Evolutionary conservation across 2,329 filamentous ascomycete genomes (phyloP).

Genomic region (Neonectria hederae): DNA sequence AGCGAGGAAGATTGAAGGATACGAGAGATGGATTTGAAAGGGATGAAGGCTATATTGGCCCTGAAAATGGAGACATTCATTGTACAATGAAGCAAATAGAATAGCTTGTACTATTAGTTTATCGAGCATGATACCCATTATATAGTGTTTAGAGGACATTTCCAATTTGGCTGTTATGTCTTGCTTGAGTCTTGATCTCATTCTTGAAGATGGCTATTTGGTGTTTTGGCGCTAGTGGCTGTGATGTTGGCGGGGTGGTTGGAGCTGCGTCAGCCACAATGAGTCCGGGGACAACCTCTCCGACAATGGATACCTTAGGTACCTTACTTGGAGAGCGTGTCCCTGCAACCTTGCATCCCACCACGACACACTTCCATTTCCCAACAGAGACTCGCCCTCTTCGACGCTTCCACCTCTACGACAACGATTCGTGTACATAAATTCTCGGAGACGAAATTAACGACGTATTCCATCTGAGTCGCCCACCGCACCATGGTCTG

Average conservation of each 20-base stretch:
- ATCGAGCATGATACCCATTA: slow-evolving; percentile 7
- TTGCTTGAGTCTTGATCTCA: background rate
- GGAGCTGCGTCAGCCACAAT: slow-evolving; percentile 24
- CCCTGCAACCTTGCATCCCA: slow-evolving; percentile 29
- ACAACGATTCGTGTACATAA: background rate
- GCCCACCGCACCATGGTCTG: slow-evolving; percentile 40
- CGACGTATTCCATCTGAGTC: background rate
- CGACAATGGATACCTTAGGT: background rate
- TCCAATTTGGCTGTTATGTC: background rate
- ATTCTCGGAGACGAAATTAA: background rate
- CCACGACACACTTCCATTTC: slow-evolving; percentile 18
- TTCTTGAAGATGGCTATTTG: background rate
- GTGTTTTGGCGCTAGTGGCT: slow-evolving; percentile 10
- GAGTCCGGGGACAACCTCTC: slow-evolving; percentile 8
- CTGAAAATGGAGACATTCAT: too few species aligned
- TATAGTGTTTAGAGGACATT: background rate
- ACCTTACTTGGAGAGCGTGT: slow-evolving; percentile 26
- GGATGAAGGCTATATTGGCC: too few species aligned
- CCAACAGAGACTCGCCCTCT: slow-evolving; percentile 17
- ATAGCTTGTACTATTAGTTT: background rate
- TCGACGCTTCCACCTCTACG: background rate
- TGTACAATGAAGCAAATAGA: background rate
- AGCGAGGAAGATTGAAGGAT: slow-evolving; percentile 30
- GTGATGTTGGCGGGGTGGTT: slow-evolving; percentile 7
- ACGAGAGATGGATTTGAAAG: background rate